These are phyloP conservation scores for Triangularia setosa DNA, from an alignment of 2,329 filamentous ascomycete species.

Conservation along the genomic window DNA sequence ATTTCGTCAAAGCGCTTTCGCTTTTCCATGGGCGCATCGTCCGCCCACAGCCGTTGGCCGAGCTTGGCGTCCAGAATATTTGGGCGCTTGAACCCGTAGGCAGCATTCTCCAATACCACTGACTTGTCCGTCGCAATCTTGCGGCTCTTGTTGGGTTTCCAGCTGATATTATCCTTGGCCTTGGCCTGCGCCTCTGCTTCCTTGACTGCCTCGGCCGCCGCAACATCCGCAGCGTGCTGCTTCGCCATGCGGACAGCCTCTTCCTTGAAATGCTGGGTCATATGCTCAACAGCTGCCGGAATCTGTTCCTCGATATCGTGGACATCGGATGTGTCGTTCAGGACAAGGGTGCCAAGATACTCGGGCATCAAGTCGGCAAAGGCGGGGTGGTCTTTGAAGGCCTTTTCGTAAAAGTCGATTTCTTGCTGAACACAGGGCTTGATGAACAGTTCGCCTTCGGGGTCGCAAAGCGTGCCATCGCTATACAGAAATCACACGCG, in stretches of 20 bases:
- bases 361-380: constrained; percentile 79
- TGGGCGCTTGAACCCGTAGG: constrained; percentile 73
- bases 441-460: constrained; percentile 79
- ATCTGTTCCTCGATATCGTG: constrained; percentile 48
- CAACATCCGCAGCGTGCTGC: constrained; percentile 16
- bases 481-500: constrained; percentile 42
- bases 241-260: constrained; percentile 30
- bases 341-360: constrained; percentile 74
- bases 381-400: constrained; percentile 59
- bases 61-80: constrained; percentile 95
- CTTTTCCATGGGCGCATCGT: constrained; percentile 60
- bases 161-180: constrained; percentile 33
- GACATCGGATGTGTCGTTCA: constrained; percentile 54
- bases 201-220: constrained; percentile 7
- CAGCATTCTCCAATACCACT: constrained; percentile 81
- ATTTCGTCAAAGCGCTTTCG: constrained; percentile 58
- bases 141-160: constrained; percentile 48
- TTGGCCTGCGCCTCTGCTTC: background rate
- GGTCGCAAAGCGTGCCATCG: constrained; percentile 84
- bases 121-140: constrained; percentile 73
- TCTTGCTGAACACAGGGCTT: constrained; percentile 89
- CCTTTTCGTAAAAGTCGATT: constrained; percentile 83
- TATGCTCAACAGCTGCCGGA: constrained; percentile 41
- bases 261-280: constrained; percentile 40
- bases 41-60: constrained; percentile 80